Percentiles rank a stretch among this genome's conserved stretches.
Evolutionary conservation across 2,329 filamentous ascomycete species (phyloP).

Genomic region (Apiospora koreana): DNA sequence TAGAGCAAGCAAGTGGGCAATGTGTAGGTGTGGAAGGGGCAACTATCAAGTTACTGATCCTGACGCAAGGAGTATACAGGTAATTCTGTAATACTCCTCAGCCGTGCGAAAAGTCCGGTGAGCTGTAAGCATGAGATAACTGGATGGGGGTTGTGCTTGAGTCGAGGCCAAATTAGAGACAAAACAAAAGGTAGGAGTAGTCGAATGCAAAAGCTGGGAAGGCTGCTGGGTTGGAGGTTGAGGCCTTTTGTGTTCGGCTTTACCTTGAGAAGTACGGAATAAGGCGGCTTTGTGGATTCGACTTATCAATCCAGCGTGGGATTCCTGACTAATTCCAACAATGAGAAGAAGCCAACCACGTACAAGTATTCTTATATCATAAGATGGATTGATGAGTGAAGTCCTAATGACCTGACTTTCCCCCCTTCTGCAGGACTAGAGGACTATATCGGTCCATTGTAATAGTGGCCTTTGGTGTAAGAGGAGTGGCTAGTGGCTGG

Average conservation of each 20-base stretch:
- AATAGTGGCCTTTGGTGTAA: slow-evolving; percentile 8
- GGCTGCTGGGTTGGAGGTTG: not conserved
- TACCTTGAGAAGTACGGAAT: not conserved
- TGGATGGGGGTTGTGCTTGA: not conserved
- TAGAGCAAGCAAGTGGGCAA: not conserved
- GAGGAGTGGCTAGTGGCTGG: not conserved
- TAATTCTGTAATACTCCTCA: slow-evolving; percentile 62
- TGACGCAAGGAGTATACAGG: slow-evolving; percentile 68
- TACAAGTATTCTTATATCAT: not conserved
- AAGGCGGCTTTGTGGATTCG: slow-evolving; percentile 9
- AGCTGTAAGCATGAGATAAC: slow-evolving; percentile 37
- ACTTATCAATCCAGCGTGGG: not conserved
- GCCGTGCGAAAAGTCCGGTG: slow-evolving; percentile 49
- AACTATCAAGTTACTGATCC: slow-evolving; percentile 38
- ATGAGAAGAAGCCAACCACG: not conserved
- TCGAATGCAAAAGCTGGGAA: not conserved
- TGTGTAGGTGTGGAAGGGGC: slow-evolving; percentile 14
- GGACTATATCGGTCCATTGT: not conserved
- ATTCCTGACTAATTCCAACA: not conserved
- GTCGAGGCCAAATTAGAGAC: not conserved
- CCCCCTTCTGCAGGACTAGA: not conserved
- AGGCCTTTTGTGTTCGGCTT: slow-evolving; percentile 8
- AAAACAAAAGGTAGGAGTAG: not conserved
- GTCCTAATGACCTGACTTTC: not conserved
- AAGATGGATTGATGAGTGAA: not conserved